These are phyloP conservation scores for Pyrus hybrid DNA, from an alignment of 331 rosid species.

Conservation along the genomic window DNA sequence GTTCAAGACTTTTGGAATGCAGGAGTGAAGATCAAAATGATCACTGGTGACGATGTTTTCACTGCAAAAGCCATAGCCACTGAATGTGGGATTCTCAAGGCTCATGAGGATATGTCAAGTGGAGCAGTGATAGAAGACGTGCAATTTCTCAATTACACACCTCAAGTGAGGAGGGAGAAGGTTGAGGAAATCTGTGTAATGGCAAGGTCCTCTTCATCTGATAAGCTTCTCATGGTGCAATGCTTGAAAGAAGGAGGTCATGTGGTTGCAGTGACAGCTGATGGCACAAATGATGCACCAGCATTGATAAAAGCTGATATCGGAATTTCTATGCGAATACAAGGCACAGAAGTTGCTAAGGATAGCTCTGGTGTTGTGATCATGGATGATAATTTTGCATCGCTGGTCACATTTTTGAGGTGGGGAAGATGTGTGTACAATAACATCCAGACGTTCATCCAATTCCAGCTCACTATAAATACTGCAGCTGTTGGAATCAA, in stretches of 20 bases:
- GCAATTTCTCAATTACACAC: constrained; percentile 19
- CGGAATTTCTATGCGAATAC: constrained; percentile 36
- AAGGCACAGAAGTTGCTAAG: constrained; percentile 32
- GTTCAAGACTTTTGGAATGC: constrained; percentile 7
- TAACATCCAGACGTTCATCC: constrained; percentile 39
- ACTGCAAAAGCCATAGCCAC: constrained; percentile 26
- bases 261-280: constrained; percentile 30
- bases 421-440: constrained; percentile 43
- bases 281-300: constrained; percentile 36
- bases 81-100: constrained; percentile 25
- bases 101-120: neutral
- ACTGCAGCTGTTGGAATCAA: constrained; percentile 26
- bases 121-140: constrained; percentile 20
- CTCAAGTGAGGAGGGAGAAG: constrained; percentile 5
- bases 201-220: no score
- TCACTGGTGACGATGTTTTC: constrained; percentile 26
- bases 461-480: constrained; percentile 29
- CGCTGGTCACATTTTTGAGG: neutral
- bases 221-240: constrained; percentile 24
- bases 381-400: constrained; percentile 34
- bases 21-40: constrained; percentile 22
- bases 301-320: constrained; percentile 31
- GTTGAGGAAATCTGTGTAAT: no score
- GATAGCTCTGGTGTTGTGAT: constrained; percentile 37
- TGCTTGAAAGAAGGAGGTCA: constrained; percentile 29